phyloP scores from a whole-genome alignment of 2,329 filamentous ascomycete genomes.

The Aspergillus niger region DNA sequence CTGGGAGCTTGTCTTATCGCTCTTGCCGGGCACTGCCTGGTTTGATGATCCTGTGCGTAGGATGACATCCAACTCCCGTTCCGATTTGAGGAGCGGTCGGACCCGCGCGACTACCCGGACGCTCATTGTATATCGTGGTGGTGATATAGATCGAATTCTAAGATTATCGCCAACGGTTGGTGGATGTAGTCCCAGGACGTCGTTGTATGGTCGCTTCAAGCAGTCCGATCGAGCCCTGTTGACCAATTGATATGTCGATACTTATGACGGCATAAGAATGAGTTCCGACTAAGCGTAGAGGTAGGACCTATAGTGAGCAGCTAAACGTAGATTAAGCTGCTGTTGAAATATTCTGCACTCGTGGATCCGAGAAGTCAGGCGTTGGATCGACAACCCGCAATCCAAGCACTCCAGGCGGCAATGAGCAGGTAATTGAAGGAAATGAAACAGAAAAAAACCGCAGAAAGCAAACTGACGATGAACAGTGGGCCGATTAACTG shows the following conservation, averaged over 20 bases:
- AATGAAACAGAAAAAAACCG: slow-evolving; percentile 14
- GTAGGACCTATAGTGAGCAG: not conserved
- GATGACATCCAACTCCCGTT: slow-evolving; percentile 85
- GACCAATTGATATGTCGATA: not conserved
- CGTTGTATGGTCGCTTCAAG: not conserved
- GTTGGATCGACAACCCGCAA: not conserved
- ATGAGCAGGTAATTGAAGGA: slow-evolving; percentile 1
- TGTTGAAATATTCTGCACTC: not conserved
- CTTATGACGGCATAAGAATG: not conserved
- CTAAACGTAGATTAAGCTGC: not conserved
- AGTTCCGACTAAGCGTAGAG: not conserved
- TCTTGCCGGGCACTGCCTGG: slow-evolving; percentile 21
- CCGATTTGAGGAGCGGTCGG: slow-evolving; percentile 80
- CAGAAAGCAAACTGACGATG: not conserved
- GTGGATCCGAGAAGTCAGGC: not conserved
- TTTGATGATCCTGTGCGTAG: slow-evolving; percentile 63
- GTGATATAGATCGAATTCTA: not conserved
- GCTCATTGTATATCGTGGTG: slow-evolving; percentile 36
- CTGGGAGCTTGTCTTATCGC: slow-evolving; percentile 29
- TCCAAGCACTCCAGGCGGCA: slow-evolving; percentile 9
- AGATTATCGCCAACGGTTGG: not conserved
- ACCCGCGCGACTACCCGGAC: slow-evolving; percentile 90
- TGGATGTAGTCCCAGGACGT: not conserved
- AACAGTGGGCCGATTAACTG: not conserved
- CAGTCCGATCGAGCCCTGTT: not conserved